Base-by-base conservation (phyloP, 345 rosid species). In the Boechera retrofracta region DNA sequence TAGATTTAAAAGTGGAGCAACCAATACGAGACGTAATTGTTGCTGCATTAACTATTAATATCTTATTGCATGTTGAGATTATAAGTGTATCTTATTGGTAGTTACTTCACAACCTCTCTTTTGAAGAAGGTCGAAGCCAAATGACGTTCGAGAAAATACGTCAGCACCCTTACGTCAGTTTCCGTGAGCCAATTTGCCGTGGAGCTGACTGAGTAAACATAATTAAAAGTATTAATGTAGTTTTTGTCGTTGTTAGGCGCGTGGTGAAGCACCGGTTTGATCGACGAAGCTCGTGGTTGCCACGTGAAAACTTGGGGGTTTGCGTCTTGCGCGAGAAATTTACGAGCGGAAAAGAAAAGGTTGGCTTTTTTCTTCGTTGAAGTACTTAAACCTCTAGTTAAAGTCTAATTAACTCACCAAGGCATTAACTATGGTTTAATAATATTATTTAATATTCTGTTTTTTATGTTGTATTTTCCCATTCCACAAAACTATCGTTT, bases 61-160 rank as follows among this genome's bases (percentile, higher is more conserved):
- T 47, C 51, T 75, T 35, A 75, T 66, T 56, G 59, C 72, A 56
- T 66, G 59, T 58, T 74, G 72, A 33, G 45, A 45, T 15, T 55
- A 32, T 24, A 12, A 44, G 64, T 65, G 72, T 56, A 44, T 64
- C n/a, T 44, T 32, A 74, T 53, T 41, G 63, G 59, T 52, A 65
- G 63, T 73, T 73, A 73, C 63, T 56, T 44, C 39, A 56, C 7
- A 65, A 63, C 31, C 72, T 55, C 38, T 73, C 44, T 11, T 8
- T 13, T 41, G 12, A 53, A 38, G 10, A 42, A 32, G 71, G 77
- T 64, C 72, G 65, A 47, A 74, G 38, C 72, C 45, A 32, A 66
- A 45, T 74, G 71, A 74, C 72, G 49, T 74, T n/a, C 56, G 57
- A 4, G 35, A 56, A 39, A 3, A 45, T 68, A 74, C 78, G 72